phyloP scores from a whole-genome alignment of 345 rosid species.

The Bruguiera parviflora region DNA sequence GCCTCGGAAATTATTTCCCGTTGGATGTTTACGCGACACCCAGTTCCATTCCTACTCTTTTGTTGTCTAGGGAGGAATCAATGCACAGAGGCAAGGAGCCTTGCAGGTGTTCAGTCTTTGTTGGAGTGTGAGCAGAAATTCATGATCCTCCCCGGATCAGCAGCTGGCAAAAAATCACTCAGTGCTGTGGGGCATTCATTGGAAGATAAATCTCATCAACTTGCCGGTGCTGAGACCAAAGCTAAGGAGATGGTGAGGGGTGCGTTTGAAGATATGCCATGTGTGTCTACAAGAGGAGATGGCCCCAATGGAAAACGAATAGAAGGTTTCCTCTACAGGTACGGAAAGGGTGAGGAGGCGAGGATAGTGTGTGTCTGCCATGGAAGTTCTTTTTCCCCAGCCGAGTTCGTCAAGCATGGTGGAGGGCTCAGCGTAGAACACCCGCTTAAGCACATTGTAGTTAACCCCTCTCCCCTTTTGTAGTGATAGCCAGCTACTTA shows the following conservation, averaged over 20 bases:
- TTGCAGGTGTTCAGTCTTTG: conserved; percentile 34
- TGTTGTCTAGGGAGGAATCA: conserved; percentile 43
- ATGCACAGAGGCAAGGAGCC: conserved; percentile 43
- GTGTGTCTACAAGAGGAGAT: conserved; percentile 29
- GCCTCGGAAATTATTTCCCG: no score
- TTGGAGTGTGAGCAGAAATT: conserved; percentile 29
- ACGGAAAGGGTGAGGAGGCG: conserved; percentile 26
- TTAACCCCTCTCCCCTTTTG: conserved; percentile 33
- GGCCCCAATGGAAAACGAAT: conserved; percentile 25
- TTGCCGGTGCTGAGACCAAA: conserved; percentile 7
- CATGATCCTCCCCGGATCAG: conserved; percentile 2
- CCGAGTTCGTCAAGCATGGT: conserved; percentile 29
- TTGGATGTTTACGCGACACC: no score
- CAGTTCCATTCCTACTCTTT: not conserved
- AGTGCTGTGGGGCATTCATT: not conserved
- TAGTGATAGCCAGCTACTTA: conserved; percentile 4
- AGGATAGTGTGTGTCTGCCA: conserved; percentile 35
- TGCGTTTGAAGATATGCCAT: conserved; percentile 29
- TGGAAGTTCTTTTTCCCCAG: conserved; percentile 28
- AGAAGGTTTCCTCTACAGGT: conserved; percentile 31
- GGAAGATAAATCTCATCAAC: conserved; percentile 4
- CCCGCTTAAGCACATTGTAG: conserved; percentile 33
- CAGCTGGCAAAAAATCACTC: conserved; percentile 5
- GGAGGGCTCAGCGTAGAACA: conserved; percentile 24
- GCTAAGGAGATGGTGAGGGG: conserved; percentile 24